Evolutionary conservation across 305 asterid species (phyloP), one percentile per base, ranked within the genome.

Genomic region (Coffea humblotiana): DNA sequence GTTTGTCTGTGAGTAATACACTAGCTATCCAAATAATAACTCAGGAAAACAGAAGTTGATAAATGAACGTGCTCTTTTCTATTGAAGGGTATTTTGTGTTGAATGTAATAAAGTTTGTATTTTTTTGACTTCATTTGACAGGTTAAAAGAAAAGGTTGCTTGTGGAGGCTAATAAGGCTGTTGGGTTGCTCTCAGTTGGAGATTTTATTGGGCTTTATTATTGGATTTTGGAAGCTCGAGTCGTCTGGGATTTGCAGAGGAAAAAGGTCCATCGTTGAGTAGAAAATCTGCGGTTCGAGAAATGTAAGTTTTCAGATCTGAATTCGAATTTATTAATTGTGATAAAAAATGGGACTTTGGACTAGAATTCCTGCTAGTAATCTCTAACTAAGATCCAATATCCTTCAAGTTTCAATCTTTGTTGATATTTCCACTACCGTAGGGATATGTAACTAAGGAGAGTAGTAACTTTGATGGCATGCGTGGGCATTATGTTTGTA

Each of bases 261-360:
- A 65, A 83, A 69, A 71, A 61, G 75, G 70, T 75, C 87, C 83
- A 78, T 71, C 76, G 80, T 86, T 82, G 65, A 74, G 83, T 67
- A 78, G 65, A 67, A 75, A 83, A 70, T 72, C 79, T 77, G 48
- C 71, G 80, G 14, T 70, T 87, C 84, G 75, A 72, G 69, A 58
- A 48, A 79, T 80, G 94, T 89, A 88, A 88, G 88, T 88, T 81
- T 78, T 82, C 90, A 91, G 97, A 92, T 92, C 93, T 86, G 91
- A 85, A 82, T 88, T 56, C 77, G 66, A 66, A 74, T 75, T 85
- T 86, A 43, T 72, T 75, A 21, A 21, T 76, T 81, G 82, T 76
- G 74, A 86, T 82, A 7, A 76, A 6, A 18, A 45, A 66, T 56
- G 82, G 76, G 69, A 47, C 35, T 47, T 19, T 76, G 47, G 72